Evolutionary conservation across 371 early-diverging fungal species (phyloP).

Genomic region (Apophysomyces elegans): DNA sequence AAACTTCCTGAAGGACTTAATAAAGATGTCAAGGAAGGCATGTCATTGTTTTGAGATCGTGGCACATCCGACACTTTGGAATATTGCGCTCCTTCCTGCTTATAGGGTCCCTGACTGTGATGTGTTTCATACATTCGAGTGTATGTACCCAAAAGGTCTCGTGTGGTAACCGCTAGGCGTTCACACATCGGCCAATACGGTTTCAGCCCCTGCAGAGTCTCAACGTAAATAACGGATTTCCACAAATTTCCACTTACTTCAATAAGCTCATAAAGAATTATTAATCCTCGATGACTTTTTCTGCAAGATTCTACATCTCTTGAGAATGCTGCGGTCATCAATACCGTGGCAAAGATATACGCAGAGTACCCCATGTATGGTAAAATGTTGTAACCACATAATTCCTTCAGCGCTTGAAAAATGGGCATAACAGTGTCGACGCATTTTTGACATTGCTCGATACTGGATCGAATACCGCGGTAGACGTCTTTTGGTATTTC

Average conservation of each 20-base stretch:
- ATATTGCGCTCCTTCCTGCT: not conserved
- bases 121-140: constrained; percentile 37
- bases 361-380: constrained; percentile 48
- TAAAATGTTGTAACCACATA: constrained; percentile 42
- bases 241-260: not conserved
- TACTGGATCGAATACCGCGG: constrained; percentile 33
- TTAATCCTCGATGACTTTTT: constrained; percentile 36
- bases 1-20: not conserved
- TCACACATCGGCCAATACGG: constrained; percentile 55
- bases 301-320: constrained; percentile 35
- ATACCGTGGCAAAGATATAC: constrained; percentile 49
- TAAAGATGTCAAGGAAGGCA: constrained; percentile 1
- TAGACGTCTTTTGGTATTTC: constrained; percentile 27
- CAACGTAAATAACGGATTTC: not conserved
- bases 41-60: not conserved
- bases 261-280: constrained; percentile 22
- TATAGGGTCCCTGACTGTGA: not conserved
- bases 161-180: constrained; percentile 39
- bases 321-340: constrained; percentile 52
- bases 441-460: constrained; percentile 32
- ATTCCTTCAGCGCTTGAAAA: constrained; percentile 36
- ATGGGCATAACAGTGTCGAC: constrained; percentile 42
- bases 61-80: not conserved
- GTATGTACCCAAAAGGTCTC: constrained; percentile 42
- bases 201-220: not conserved